Percentiles rank a stretch among this genome's conserved stretches.
These are phyloP conservation scores for Thraustotheca clavata DNA, from an alignment of 352 stramenopile genomes.

Conservation along the genomic window DNA sequence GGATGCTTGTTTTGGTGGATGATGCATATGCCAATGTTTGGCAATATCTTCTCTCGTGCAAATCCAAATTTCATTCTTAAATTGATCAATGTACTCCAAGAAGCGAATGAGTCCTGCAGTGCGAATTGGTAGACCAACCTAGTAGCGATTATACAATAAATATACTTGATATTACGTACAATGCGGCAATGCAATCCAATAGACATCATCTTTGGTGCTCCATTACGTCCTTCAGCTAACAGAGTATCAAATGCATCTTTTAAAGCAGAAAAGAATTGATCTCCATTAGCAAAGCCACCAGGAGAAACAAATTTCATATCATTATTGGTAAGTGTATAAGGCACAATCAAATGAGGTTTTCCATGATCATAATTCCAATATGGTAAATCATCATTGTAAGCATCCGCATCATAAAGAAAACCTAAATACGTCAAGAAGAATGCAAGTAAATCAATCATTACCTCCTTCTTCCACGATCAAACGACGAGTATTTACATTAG, in stretches of 20 bases:
- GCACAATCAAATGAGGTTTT: constrained; percentile 91
- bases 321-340: constrained; percentile 94
- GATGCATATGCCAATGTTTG: constrained; percentile 90
- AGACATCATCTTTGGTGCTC: constrained; percentile 93
- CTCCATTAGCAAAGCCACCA: constrained; percentile 87
- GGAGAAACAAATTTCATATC: constrained; percentile 94
- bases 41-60: constrained; percentile 91
- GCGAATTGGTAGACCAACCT: constrained; percentile 83
- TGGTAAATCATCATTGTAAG: constrained; percentile 93
- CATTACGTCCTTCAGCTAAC: constrained; percentile 81
- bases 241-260: constrained; percentile 86
- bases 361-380: constrained; percentile 90
- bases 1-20: constrained; percentile 36
- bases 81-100: constrained; percentile 87
- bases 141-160: neutral
- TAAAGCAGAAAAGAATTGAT: constrained; percentile 92
- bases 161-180: constrained; percentile 9
- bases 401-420: constrained; percentile 95
- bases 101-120: constrained; percentile 88
- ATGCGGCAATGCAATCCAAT: constrained; percentile 91
- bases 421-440: constrained; percentile 23
- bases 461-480: constrained; percentile 87
- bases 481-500: constrained; percentile 86
- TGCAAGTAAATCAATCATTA: neutral
- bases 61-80: constrained; percentile 88